Evolutionary conservation across 1,284 basidiomycete genomes (phyloP).

Genomic region (Baeospora myosura): DNA sequence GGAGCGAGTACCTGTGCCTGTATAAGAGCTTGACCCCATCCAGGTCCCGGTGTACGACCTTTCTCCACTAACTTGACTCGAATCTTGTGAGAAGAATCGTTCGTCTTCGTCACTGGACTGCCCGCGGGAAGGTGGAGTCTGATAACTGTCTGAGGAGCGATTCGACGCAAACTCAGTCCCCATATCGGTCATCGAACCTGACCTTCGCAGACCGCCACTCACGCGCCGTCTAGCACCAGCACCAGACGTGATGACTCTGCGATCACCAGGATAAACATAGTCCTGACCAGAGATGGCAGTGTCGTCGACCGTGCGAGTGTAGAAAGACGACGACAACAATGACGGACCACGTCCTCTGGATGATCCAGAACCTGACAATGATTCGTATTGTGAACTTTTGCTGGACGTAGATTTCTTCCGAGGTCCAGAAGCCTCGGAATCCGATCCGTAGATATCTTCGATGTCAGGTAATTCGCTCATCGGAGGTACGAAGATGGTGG

Average conservation of each 20-base stretch:
- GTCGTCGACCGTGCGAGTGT: slow-evolving; percentile 62
- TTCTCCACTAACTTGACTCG: neutral
- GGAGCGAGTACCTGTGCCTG: slow-evolving; percentile 18
- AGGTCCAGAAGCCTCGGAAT: slow-evolving; percentile 12
- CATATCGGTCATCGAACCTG: slow-evolving; percentile 70
- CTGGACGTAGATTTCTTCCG: slow-evolving; percentile 7
- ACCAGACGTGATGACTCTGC: slow-evolving; percentile 58
- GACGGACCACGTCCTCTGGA: slow-evolving; percentile 33
- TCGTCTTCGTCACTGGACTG: slow-evolving; percentile 31
- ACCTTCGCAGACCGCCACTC: slow-evolving; percentile 45
- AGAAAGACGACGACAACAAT: slow-evolving; percentile 47
- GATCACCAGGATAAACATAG: slow-evolving; percentile 62
- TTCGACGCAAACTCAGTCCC: slow-evolving; percentile 53
- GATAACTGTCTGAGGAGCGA: slow-evolving; percentile 4
- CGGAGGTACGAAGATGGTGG: slow-evolving; percentile 67
- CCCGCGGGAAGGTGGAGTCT: neutral
- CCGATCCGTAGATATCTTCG: slow-evolving; percentile 32
- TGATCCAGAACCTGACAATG: slow-evolving; percentile 14
- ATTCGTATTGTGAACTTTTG: slow-evolving; percentile 23
- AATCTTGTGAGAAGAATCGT: slow-evolving; percentile 47
- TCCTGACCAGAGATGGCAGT: slow-evolving; percentile 52
- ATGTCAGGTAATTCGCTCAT: slow-evolving; percentile 55
- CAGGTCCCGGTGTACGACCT: slow-evolving; percentile 22
- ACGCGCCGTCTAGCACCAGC: slow-evolving; percentile 39
- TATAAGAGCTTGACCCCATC: slow-evolving; percentile 21